Conservation (phyloP, 2,329 filamentous ascomycete species). For the Colletotrichum sojae region DNA sequence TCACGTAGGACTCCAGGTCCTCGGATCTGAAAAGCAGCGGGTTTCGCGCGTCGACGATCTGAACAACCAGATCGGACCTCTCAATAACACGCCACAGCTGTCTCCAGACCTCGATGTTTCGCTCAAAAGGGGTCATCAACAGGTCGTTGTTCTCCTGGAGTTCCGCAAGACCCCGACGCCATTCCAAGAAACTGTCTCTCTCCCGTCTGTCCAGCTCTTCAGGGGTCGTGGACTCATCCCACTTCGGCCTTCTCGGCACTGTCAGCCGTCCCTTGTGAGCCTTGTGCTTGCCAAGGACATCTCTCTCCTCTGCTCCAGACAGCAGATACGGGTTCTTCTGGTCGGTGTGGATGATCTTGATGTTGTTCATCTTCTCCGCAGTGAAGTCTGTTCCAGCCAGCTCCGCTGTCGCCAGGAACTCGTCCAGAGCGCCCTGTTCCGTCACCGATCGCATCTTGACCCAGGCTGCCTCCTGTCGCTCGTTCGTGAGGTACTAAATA, state of each 20-base stretch:
- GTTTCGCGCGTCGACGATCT: constrained; percentile 98
- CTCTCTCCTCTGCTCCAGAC: constrained; percentile 86
- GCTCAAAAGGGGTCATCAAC: constrained; percentile 97
- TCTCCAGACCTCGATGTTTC: constrained; percentile 97
- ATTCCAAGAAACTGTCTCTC: constrained; percentile 85
- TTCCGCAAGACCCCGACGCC: constrained; percentile 92
- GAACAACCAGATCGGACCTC: constrained; percentile 93
- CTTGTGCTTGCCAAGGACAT: constrained; percentile 84
- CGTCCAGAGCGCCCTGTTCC: constrained; percentile 95
- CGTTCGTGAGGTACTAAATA: constrained; percentile 86
- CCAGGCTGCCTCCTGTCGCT: constrained; percentile 92
- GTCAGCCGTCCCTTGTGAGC: constrained; percentile 85
- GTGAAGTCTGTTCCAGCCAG: constrained; percentile 99
- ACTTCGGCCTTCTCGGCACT: constrained; percentile 89
- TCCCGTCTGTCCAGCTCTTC: constrained; percentile 85
- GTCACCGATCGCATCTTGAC: constrained; percentile 99
- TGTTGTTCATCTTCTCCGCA: constrained; percentile 98
- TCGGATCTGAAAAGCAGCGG: constrained; percentile 94
- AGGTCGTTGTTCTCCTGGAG: constrained; percentile 94
- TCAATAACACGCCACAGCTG: constrained; percentile 99
- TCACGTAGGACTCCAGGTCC: constrained; percentile 94
- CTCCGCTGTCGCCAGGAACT: constrained; percentile 96
- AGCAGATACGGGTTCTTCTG: constrained; percentile 96
- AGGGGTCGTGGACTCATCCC: constrained; percentile 88
- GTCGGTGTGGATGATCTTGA: constrained; percentile 98